Evolutionary conservation across 2,329 filamentous ascomycete genomes (phyloP), one percentile per base, ranked within the genome.

Genomic region (Chrysoporthe deuterocubensis): DNA sequence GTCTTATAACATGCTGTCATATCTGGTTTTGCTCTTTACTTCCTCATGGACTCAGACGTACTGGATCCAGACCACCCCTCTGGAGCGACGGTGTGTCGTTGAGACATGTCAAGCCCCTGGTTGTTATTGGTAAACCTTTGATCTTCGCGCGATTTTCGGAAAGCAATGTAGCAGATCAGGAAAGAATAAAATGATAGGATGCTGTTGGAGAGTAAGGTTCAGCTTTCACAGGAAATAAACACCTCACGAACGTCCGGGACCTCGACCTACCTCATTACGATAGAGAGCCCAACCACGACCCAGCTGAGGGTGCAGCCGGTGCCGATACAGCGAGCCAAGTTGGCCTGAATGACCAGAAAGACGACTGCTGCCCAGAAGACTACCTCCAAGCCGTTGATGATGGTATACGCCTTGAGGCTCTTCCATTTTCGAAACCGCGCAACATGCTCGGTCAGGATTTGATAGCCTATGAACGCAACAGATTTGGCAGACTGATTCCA

Each of bases 401-500:
- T 64, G 6, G 62, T 32, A 32, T 64, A 64, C 2, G 40, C 48
- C 37, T 64, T 64, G 37, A 64, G 62, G 40, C n/a, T 42, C 62
- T 43, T 58, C 48, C 48, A 64, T 4, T 32, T 37, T 18, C 54
- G 18, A 11, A 64, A 8, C 6, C 18, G 32, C 16, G 21, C 32
- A 44, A 64, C 48, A 57, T 64, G 62, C 18, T 64, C 50, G 18
- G 62, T 64, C 48, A 64, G 5, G 7, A 64, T 9, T 26, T 64
- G 62, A 26, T 64, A 64, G 50, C 26, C 48, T n/a, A 64, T 64
- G 62, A 64, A 64, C 18, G n/a, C 62, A 13, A 64, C n/a, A 6
- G 62, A 64, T 40, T 64, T 64, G 54, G 50, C 73, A 48, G 71
- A 72, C 76, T 78, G 64, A 64, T 60, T 18, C 18, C 8, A 2